Evolutionary conservation across 2,329 filamentous ascomycete genomes (phyloP).

Genomic region (Xylariales sp.): DNA sequence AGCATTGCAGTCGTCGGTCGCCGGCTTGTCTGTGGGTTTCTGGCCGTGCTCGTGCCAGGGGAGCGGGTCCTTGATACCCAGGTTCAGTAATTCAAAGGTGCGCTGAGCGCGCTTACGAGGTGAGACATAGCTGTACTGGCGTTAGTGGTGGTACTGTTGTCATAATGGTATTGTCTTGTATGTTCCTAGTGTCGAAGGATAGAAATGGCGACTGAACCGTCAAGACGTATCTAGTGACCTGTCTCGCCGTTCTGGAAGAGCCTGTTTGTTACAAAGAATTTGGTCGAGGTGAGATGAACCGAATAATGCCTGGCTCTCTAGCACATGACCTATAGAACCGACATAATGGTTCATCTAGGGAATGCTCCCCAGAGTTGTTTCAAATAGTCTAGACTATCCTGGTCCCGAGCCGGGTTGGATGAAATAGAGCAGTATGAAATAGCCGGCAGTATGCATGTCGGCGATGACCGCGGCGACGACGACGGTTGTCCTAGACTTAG

Average conservation of each 20-base stretch:
- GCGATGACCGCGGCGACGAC: too few species aligned
- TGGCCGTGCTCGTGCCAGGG: slow-evolving; percentile 73
- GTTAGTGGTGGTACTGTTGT: slow-evolving; percentile 16
- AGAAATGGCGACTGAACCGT: neutral
- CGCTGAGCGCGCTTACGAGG: slow-evolving; percentile 85
- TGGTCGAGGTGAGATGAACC: neutral
- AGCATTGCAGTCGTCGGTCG: slow-evolving; percentile 64
- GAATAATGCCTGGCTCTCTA: neutral
- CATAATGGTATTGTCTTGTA: neutral
- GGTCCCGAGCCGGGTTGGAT: neutral
- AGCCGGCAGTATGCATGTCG: neutral
- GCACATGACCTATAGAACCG: neutral
- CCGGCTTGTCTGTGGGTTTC: slow-evolving; percentile 45
- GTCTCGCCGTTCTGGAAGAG: neutral
- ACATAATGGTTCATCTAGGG: neutral
- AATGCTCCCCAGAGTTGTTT: neutral
- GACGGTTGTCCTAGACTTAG: neutral
- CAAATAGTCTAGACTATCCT: neutral
- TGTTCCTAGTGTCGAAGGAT: neutral
- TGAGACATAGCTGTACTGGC: slow-evolving; percentile 76
- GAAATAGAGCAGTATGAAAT: neutral
- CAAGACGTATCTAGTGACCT: neutral
- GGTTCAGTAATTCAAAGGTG: slow-evolving; percentile 87
- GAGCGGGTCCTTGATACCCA: slow-evolving; percentile 74
- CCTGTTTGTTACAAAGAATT: neutral